These are phyloP conservation scores for Trichoderma aggressivum DNA, from an alignment of 2,329 filamentous ascomycete species.

Conservation along the genomic window DNA sequence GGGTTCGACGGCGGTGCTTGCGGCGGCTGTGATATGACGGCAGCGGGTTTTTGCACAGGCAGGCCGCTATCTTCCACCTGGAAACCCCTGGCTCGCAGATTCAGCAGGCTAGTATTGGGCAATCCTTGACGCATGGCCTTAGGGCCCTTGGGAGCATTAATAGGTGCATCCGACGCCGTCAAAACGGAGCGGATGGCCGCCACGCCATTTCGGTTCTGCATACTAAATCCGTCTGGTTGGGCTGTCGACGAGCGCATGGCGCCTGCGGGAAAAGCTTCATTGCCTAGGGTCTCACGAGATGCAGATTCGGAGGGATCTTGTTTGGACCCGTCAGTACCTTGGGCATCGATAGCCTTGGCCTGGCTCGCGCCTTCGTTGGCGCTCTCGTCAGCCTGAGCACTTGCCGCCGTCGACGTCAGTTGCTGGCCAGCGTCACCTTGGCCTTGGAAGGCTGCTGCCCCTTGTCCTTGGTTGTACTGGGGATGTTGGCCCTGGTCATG, in stretches of 20 bases:
- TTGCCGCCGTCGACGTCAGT: conserved; percentile 27
- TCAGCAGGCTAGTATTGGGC: conserved; percentile 74
- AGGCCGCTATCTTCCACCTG: conserved; percentile 44
- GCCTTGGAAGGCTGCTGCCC: conserved; percentile 14
- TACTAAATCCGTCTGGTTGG: conserved; percentile 24
- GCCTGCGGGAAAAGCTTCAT: conserved; percentile 26
- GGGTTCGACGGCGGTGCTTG: conserved; percentile 18
- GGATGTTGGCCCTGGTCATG: conserved; percentile 33
- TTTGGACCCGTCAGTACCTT: conserved; percentile 22
- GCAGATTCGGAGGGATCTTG: conserved; percentile 23
- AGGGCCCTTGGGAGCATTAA: conserved; percentile 84
- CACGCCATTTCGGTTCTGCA: conserved; percentile 24
- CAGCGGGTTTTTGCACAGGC: conserved; percentile 26
- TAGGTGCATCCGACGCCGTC: conserved; percentile 44
- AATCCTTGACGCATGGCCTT: conserved; percentile 91
- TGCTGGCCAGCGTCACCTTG: conserved; percentile 24
- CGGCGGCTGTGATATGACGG: conserved; percentile 12
- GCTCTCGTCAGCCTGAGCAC: conserved; percentile 37
- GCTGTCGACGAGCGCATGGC: conserved; percentile 12
- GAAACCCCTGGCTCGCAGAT: conserved; percentile 55
- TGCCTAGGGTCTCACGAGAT: conserved; percentile 33
- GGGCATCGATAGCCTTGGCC: conserved; percentile 3
- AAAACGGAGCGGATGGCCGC: conserved; percentile 32
- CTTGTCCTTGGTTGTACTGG: conserved; percentile 27
- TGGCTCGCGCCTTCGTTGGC: conserved; percentile 28